Conservation (phyloP, 805 yeast species). For the Barnettozyma vustinii region DNA sequence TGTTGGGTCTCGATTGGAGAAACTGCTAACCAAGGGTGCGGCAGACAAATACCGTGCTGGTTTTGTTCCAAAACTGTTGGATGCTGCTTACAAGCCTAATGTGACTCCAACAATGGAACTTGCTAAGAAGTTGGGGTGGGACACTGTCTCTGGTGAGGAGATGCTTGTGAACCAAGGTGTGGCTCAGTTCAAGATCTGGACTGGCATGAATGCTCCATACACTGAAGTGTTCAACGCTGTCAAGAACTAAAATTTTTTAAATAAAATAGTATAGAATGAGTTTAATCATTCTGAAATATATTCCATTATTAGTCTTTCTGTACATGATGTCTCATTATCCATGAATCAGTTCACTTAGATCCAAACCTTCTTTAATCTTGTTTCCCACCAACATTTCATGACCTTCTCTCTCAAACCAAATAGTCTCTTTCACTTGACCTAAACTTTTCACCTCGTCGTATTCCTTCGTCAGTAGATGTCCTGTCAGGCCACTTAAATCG, state of each 20-base stretch:
- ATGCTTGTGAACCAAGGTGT: constrained; percentile 94
- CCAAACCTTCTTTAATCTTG: constrained; percentile 26
- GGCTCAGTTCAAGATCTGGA: constrained; percentile 78
- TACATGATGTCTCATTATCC: constrained; percentile 3
- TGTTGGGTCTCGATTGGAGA: constrained; percentile 44
- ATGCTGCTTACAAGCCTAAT: constrained; percentile 92
- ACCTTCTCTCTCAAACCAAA: constrained; percentile 37
- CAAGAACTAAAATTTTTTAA: constrained; percentile 10
- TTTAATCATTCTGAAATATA: too few species aligned
- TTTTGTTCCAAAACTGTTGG: constrained; percentile 57
- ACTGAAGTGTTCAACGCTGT: constrained; percentile 59
- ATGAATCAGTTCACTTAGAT: constrained; percentile 23
- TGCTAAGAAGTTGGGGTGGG: constrained; percentile 65
- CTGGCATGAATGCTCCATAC: constrained; percentile 60
- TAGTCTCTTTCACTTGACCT: constrained; percentile 13
- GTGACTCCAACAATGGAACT: constrained; percentile 81
- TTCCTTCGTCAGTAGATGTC: constrained; percentile 19
- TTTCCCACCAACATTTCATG: constrained; percentile 21
- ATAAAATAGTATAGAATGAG: too few species aligned
- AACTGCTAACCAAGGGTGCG: constrained; percentile 38
- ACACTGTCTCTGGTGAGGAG: constrained; percentile 83
- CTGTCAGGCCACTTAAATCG: constrained; percentile 6
- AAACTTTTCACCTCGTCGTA: constrained; percentile 16
- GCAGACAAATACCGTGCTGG: constrained; percentile 28
- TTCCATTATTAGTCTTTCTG: background rate